phyloP scores from a whole-genome alignment of 2,329 filamentous ascomycete species.

The Paraphaeosphaeria sporulosa region DNA sequence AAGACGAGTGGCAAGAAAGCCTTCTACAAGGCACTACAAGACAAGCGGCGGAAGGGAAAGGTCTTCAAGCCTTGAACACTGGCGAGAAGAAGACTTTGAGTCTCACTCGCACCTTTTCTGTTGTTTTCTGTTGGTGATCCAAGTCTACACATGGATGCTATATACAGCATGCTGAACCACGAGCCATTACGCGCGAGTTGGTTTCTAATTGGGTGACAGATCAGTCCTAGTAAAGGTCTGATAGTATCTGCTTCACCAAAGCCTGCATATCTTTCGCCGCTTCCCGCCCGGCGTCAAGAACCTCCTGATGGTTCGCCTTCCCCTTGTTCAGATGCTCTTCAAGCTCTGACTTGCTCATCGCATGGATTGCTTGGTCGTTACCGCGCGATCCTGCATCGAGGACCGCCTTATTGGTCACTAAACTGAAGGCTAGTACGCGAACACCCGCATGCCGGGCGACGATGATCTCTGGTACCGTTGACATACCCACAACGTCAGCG shows the following conservation, averaged over 20 bases:
- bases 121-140: neutral
- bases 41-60: conserved; percentile 57
- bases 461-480: conserved; percentile 72
- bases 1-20: conserved; percentile 90
- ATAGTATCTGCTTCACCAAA: conserved; percentile 56
- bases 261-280: conserved; percentile 70
- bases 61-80: conserved; percentile 44
- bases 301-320: conserved; percentile 70
- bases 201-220: neutral
- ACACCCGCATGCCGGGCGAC: conserved; percentile 71
- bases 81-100: neutral
- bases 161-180: neutral
- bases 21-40: conserved; percentile 82
- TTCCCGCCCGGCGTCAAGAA: conserved; percentile 66
- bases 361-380: conserved; percentile 62
- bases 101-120: neutral
- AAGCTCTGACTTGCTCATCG: conserved; percentile 59
- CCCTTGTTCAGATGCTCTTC: conserved; percentile 64
- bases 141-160: neutral
- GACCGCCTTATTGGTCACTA: conserved; percentile 71
- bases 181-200: neutral
- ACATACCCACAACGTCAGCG: conserved; percentile 76
- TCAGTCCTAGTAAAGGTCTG: conserved; percentile 44
- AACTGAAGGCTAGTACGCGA: conserved; percentile 68
- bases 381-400: conserved; percentile 66